Evolutionary conservation across 1,139 yeast species (phyloP), one percentile per base, ranked within the genome.

Genomic region (Groenewaldozyma sp.): DNA sequence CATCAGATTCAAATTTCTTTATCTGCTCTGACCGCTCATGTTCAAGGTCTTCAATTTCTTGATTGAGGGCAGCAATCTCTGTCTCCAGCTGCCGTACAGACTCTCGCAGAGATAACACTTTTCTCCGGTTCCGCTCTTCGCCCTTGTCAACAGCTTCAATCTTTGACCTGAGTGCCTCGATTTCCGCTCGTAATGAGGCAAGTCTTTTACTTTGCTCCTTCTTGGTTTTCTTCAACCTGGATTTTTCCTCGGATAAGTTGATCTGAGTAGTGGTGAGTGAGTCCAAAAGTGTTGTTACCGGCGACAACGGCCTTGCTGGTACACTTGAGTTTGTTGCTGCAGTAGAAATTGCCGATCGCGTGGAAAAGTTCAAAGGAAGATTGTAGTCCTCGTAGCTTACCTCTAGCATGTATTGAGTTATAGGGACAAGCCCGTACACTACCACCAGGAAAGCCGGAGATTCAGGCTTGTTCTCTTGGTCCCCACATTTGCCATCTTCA

Each of bases 281-380:
- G 35, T 63, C 67, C 28, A 56, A 48, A 26, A 60, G 48, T 3
- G 65, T 61, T 2, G 62, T 57, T 5, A 60, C 62, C 2, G 65
- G 65, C 3, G 64, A 59, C 4, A 58, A 49, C 1, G 64, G 60
- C 11, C 65, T 49, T 6, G 58, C 47, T 3, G 58, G 56, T 7
- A 46, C 40, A 11, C 40, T 28, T 42, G 35, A 43, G 39, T 3
- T 48, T 34, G 19, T 31, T 34, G 10, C 46, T 32, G 32, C 39
- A 40, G 28, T 34, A 28, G 18, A 42, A 34, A 31, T 34, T 27
- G 42, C 40, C 6, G 44, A 45, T 6, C 53, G 43, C 4, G 56
- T 55, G 34, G 53, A 51, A 26, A 47, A 41, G 27, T 40, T 48
- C 20, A 49, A 42, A n/a, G 38, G 41, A 28, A 47, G 37, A 36